Conservation (phyloP, 2,329 filamentous ascomycete genomes). For the Exophiala sideris region DNA sequence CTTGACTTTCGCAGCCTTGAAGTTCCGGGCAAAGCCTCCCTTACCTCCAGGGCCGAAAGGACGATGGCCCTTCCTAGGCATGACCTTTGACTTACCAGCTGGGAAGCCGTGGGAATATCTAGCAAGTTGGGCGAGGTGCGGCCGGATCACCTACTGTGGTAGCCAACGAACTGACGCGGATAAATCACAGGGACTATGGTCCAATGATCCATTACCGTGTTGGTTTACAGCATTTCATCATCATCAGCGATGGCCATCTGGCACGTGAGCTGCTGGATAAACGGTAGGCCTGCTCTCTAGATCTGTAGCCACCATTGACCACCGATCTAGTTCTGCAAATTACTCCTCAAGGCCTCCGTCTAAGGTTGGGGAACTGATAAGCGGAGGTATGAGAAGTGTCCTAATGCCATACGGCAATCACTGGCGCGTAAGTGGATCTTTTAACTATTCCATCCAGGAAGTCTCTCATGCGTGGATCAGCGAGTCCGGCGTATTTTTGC, state of each 20-base stretch:
- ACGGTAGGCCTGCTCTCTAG: neutral
- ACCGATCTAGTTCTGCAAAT: neutral
- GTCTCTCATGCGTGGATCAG: neutral
- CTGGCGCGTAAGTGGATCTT: constrained; percentile 2
- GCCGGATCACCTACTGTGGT: too few species aligned
- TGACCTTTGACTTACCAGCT: constrained; percentile 6
- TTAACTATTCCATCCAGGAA: neutral
- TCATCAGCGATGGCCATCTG: constrained; percentile 2
- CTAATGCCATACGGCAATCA: constrained; percentile 4
- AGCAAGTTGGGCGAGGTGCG: too few species aligned
- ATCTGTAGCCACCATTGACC: neutral
- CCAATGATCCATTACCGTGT: constrained; percentile 1
- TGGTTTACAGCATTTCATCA: constrained; percentile 1
- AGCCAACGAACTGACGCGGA: neutral
- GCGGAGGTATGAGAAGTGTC: constrained; percentile 1
- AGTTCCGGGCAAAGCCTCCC: neutral
- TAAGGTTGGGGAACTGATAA: constrained; percentile 3
- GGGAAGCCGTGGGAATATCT: neutral
- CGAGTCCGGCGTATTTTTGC: neutral
- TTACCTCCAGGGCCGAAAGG: constrained; percentile 6
- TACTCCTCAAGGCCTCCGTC: constrained; percentile 6
- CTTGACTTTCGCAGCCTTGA: too few species aligned
- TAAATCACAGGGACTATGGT: neutral
- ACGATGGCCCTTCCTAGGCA: constrained; percentile 3
- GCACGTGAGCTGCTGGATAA: constrained; percentile 5